Conservation (phyloP, 2,329 filamentous ascomycete species). For the Colletotrichum musicola region DNA sequence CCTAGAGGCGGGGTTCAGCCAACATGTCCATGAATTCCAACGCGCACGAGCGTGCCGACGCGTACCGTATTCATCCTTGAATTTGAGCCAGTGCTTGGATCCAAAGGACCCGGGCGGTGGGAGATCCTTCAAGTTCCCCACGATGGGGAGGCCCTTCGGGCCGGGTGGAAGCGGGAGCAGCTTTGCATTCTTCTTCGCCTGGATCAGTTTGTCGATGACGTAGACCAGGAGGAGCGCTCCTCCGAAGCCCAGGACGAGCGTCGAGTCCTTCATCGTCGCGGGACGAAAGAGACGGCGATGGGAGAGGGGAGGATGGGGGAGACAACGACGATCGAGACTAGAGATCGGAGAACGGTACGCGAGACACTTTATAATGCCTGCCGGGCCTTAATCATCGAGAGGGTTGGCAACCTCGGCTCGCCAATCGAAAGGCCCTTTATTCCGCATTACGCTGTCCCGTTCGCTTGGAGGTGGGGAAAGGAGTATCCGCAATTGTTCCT, state of each 20-base stretch:
- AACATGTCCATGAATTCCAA: background rate
- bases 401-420: no score
- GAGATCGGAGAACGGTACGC: no score
- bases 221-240: background rate
- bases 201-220: background rate
- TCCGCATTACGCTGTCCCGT: no score
- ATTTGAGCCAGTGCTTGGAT: conserved; percentile 49
- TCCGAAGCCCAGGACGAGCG: conserved; percentile 1
- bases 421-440: no score
- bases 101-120: conserved; percentile 49
- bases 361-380: no score
- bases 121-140: conserved; percentile 61
- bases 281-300: no score
- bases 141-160: conserved; percentile 51
- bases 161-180: conserved; percentile 40
- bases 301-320: no score
- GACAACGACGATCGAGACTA: no score
- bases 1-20: conserved; percentile 16
- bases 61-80: conserved; percentile 48
- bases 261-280: background rate
- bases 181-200: background rate
- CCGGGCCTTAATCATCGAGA: no score
- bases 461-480: no score
- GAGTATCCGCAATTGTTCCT: no score
- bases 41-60: no score